Evolutionary conservation across 345 rosid species (phyloP).

Genomic region (Gossypium bickii): DNA sequence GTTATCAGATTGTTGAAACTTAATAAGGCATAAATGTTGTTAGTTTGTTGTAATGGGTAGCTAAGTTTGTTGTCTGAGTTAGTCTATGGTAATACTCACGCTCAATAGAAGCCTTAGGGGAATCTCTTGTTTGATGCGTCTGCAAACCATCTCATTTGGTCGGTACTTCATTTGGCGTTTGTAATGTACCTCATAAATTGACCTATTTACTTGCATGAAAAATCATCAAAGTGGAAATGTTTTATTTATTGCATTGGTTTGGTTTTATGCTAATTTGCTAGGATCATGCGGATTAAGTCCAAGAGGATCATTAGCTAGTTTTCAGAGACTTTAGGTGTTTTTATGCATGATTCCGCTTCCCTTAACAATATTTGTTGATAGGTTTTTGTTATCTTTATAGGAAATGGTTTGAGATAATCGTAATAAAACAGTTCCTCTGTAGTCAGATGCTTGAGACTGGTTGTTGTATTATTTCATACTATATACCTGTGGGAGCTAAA

Average conservation of each 20-base stretch:
- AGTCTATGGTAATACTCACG: background rate
- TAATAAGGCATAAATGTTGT: background rate
- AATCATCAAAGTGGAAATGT: background rate
- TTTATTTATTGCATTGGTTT: background rate
- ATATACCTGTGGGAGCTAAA: background rate
- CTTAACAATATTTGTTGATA: background rate
- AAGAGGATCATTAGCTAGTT: background rate
- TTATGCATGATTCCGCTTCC: background rate
- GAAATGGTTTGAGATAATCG: background rate
- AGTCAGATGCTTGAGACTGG: constrained; percentile 2
- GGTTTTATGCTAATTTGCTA: background rate
- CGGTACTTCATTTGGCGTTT: background rate
- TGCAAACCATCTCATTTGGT: background rate
- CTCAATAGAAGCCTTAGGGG: background rate
- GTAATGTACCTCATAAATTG: background rate
- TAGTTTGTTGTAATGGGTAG: background rate
- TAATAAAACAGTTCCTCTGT: background rate
- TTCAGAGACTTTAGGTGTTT: background rate
- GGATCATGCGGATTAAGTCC: background rate
- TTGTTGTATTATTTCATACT: background rate
- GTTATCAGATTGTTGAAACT: background rate
- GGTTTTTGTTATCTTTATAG: background rate
- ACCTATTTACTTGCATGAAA: background rate
- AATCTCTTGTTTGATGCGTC: background rate
- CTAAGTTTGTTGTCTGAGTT: background rate